Base-by-base conservation (phyloP, 768 basidiomycete genomes). In the Boletellus sp. region DNA sequence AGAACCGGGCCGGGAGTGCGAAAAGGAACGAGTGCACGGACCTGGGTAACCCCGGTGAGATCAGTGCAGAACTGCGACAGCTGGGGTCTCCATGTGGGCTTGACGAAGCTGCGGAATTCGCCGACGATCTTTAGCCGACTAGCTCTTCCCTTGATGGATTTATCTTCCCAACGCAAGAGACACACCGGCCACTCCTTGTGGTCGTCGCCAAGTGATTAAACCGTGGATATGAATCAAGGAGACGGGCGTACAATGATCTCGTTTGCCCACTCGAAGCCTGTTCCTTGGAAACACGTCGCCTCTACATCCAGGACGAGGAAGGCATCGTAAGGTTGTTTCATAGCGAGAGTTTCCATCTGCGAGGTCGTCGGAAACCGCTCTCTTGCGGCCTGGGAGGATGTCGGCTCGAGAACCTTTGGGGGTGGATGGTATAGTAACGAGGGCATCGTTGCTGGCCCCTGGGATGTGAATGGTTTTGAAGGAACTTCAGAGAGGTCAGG, bases 31-130 rank as follows among this genome's bases (percentile, higher is more conserved):
- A 45, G n/a, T n/a, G n/a, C 42, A 72, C 83, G 54, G 52, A 94
- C 94, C 76, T 99, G 95, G 3, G 84, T 85, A 50, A 99, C 94
- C 16, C 94, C 93, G 10, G 95, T 99, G 40, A 99, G 74, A 32
- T 80, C 69, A 17, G 77, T 91, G 66, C 95, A 97, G 65, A 96
- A 99, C 4, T 77, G 70, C 7, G 90, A 85, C 7, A 99, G 76
- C 45, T 69, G 74, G 1, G 94, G 93, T 38, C 78, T 74, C 91
- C 93, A 97, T 6, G 83, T 87, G 7, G 95, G 95, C 61, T 75
- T 76, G 38, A 97, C 92, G 66, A 90, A 95, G 56, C 81, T 85
- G 53, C 88, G 84, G 72, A 94, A 98, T 64, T 91, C 89, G 56
- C 82, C 87, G 17, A 87, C 76, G 34, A 87, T 72, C 62, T 84